Percentiles rank a stretch among this genome's conserved stretches.
Evolutionary conservation across 345 rosid species (phyloP).

Genomic region (Syzygium aqueum): DNA sequence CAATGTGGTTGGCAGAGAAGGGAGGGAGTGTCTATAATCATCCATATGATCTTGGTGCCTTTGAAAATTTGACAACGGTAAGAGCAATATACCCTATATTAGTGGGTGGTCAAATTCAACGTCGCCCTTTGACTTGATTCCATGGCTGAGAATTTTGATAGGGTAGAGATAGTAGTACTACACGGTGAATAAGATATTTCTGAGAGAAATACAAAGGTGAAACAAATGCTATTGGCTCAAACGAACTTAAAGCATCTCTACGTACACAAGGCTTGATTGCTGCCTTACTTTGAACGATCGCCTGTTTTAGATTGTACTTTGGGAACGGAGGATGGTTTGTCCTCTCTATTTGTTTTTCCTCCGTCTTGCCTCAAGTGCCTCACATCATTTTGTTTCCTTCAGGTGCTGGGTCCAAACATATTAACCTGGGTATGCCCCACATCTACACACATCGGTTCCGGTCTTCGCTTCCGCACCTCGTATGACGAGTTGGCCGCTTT

Average conservation of each 20-base stretch:
- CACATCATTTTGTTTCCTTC: slow-evolving; percentile 8
- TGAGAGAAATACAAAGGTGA: neutral
- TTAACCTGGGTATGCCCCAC: slow-evolving; percentile 74
- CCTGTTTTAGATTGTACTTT: neutral
- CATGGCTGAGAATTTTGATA: neutral
- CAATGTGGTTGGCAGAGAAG: slow-evolving; percentile 92
- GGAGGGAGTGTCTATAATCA: slow-evolving; percentile 74
- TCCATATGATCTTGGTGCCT: slow-evolving; percentile 75
- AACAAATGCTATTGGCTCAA: neutral
- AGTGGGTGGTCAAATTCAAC: neutral
- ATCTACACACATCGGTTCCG: slow-evolving; percentile 55
- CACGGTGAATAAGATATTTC: neutral
- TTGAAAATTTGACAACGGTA: slow-evolving; percentile 63
- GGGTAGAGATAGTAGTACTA: neutral
- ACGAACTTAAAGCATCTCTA: neutral
- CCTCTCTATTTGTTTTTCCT: neutral
- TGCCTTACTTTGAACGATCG: neutral
- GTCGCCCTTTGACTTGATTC: neutral
- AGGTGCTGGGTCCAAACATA: slow-evolving; percentile 76
- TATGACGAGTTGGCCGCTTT: slow-evolving; percentile 25
- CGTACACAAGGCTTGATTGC: neutral
- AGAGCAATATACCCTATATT: neutral
- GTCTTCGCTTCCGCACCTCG: slow-evolving; percentile 64
- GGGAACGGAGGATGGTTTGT: neutral
- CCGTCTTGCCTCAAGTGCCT: neutral